Conservation (phyloP, 176 grass and related monocot genomes). For the Avena sativa region DNA sequence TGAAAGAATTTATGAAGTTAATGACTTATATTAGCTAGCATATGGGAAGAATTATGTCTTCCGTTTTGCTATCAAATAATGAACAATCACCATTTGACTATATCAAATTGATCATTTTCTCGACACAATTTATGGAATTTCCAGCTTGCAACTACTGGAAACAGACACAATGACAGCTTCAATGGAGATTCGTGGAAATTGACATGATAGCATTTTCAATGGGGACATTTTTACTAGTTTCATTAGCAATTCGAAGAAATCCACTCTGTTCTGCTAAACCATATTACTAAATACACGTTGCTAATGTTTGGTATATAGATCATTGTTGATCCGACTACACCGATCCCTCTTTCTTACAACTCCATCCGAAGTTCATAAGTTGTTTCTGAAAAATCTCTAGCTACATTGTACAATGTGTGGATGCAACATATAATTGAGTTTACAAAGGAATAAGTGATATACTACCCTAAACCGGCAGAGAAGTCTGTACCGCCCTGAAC, state of each 20-base stretch:
- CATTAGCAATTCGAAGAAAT: neutral
- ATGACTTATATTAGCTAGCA: conserved; percentile 20
- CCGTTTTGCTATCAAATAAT: neutral
- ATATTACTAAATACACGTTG: neutral
- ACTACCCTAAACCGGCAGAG: neutral
- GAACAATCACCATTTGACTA: neutral
- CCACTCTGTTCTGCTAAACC: neutral
- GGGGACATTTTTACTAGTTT: conserved; percentile 3
- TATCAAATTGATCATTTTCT: conserved; percentile 24
- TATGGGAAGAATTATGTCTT: conserved; percentile 1
- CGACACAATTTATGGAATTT: neutral
- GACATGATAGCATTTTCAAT: neutral
- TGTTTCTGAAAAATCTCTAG: neutral
- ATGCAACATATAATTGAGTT: neutral
- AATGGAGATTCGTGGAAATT: conserved; percentile 29
- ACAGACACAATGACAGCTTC: conserved; percentile 2
- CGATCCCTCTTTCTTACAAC: conserved; percentile 26
- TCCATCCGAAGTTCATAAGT: conserved; percentile 15
- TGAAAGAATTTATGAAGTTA: conserved; percentile 4
- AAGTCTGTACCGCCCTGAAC: neutral
- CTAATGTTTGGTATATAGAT: conserved; percentile 12
- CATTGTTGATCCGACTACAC: neutral
- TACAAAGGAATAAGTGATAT: conserved; percentile 2
- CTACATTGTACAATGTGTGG: conserved; percentile 22
- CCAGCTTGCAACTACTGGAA: conserved; percentile 12